Conservation (phyloP, 2,329 filamentous ascomycete species). For the Saccharata proteae region DNA sequence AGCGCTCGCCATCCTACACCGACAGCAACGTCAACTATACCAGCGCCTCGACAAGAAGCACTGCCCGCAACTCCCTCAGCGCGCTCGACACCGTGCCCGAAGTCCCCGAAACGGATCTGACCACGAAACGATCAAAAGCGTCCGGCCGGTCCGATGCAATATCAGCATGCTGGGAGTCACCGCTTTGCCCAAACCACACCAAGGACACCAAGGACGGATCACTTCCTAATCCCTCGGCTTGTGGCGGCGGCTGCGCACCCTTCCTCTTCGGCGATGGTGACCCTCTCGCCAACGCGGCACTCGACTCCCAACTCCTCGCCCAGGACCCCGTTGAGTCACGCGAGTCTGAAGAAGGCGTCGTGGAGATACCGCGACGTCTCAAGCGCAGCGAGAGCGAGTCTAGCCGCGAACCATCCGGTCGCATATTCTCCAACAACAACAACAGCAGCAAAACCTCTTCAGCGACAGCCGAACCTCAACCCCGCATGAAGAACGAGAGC, state of each 20-base stretch:
- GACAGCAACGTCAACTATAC: no score
- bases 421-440: slow-evolving; percentile 16
- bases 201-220: slow-evolving; percentile 18
- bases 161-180: slow-evolving; percentile 30
- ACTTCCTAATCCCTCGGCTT: slow-evolving; percentile 28
- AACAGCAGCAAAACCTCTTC: slow-evolving; percentile 8
- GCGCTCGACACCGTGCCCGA: slow-evolving; percentile 13
- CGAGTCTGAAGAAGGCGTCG: slow-evolving; percentile 18
- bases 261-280: slow-evolving; percentile 21
- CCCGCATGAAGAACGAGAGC: slow-evolving; percentile 21
- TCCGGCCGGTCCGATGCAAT: slow-evolving; percentile 23
- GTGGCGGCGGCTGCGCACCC: slow-evolving; percentile 27
- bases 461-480: slow-evolving; percentile 5
- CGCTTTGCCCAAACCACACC: slow-evolving; percentile 27
- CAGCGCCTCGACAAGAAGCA: no score
- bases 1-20: slow-evolving; percentile 11
- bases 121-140: slow-evolving; percentile 21
- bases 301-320: slow-evolving; percentile 17
- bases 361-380: slow-evolving; percentile 23
- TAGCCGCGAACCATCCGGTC: slow-evolving; percentile 16
- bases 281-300: slow-evolving; percentile 14
- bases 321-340: slow-evolving; percentile 21
- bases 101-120: slow-evolving; percentile 11
- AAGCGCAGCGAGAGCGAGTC: slow-evolving; percentile 24
- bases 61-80: slow-evolving; percentile 9